Evolutionary conservation across 2,329 filamentous ascomycete genomes (phyloP).

Genomic region (Paracorniculantispora psalliotae): DNA sequence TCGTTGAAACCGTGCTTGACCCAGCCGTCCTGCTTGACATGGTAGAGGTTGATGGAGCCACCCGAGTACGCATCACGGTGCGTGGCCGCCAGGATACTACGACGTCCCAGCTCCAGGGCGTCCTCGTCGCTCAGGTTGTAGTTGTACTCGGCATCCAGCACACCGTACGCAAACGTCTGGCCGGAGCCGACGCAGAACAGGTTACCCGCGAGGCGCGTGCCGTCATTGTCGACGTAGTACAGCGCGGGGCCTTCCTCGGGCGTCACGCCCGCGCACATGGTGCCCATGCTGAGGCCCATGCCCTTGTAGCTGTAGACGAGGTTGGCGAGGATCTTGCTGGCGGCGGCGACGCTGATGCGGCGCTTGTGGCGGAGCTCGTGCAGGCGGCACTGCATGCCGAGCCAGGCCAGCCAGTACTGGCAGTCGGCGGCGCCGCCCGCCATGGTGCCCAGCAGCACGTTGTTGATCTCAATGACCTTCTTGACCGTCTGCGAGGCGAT

Average conservation of each 20-base stretch:
- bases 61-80: constrained; percentile 98
- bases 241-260: constrained; percentile 92
- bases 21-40: constrained; percentile 98
- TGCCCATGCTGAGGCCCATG: constrained; percentile 98
- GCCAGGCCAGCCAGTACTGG: constrained; percentile 98
- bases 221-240: constrained; percentile 96
- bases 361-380: constrained; percentile 99
- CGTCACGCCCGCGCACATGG: constrained; percentile 97
- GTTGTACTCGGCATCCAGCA: constrained; percentile 89
- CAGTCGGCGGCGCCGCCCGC: constrained; percentile 97
- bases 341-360: constrained; percentile 94
- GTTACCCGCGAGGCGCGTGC: constrained; percentile 86
- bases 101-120: constrained; percentile 81
- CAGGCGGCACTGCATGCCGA: constrained; percentile 97
- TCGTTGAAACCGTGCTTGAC: constrained; percentile 98
- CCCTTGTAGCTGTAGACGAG: constrained; percentile 98
- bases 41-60: constrained; percentile 97
- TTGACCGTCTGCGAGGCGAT: constrained; percentile 99
- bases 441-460: constrained; percentile 91
- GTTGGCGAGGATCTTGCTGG: constrained; percentile 97
- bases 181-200: constrained; percentile 97
- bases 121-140: constrained; percentile 86
- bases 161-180: constrained; percentile 98
- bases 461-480: constrained; percentile 99
- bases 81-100: constrained; percentile 92